Conservation (phyloP, 75 land plant genomes). For the Chamaecyparis obtusa region DNA sequence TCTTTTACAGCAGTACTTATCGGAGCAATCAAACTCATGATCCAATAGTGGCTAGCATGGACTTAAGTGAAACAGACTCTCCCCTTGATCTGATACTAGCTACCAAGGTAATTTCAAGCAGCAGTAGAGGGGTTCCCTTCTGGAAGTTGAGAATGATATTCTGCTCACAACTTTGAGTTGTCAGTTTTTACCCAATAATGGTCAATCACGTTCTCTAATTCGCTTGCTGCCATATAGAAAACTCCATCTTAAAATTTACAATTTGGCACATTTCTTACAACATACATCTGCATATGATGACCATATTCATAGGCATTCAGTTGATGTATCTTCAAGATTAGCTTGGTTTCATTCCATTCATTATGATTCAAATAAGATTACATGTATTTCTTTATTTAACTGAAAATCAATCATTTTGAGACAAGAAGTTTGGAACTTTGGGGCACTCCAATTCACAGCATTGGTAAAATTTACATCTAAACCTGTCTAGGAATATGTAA, state of each 20-base stretch:
- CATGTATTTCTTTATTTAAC: not conserved
- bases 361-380: not conserved
- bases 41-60: not conserved
- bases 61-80: not conserved
- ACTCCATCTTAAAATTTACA: not conserved
- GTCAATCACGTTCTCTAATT: not conserved
- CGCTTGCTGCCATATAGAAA: not conserved
- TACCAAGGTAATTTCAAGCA: not conserved
- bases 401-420: not conserved
- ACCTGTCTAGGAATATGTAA: not conserved
- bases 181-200: not conserved
- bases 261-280: not conserved
- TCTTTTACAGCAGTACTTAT: not conserved
- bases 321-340: not conserved
- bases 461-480: not conserved
- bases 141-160: not conserved
- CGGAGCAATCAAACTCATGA: not conserved
- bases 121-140: not conserved
- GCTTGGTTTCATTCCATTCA: not conserved
- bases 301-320: not conserved
- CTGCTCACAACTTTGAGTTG: not conserved
- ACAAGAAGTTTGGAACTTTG: not conserved
- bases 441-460: not conserved
- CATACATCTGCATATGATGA: not conserved
- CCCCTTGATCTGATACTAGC: not conserved